Evolutionary conservation across 2,329 filamentous ascomycete species (phyloP).

Genomic region (Aureobasidium leucospermi): DNA sequence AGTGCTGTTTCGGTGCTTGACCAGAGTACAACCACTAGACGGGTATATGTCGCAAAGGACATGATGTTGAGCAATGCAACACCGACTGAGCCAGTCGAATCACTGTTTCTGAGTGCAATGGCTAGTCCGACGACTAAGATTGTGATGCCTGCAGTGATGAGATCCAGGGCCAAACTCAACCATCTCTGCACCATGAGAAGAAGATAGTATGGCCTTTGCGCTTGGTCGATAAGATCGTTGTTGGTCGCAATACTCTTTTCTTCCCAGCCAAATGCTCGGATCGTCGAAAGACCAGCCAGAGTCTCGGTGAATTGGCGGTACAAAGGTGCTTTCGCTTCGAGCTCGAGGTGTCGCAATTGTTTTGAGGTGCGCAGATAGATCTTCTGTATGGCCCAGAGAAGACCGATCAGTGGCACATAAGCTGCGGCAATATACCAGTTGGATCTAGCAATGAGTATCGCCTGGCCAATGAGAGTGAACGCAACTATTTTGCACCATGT

Average conservation of each 20-base stretch:
- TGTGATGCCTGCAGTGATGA: slow-evolving; percentile 31
- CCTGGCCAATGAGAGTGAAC: slow-evolving; percentile 31
- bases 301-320: slow-evolving; percentile 48
- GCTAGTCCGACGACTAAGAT: slow-evolving; percentile 27
- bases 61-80: too few relatives aligned
- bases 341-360: slow-evolving; percentile 46
- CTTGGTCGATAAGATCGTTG: slow-evolving; percentile 30
- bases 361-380: slow-evolving; percentile 43
- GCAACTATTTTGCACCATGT: slow-evolving; percentile 7
- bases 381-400: slow-evolving; percentile 40
- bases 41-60: too few relatives aligned
- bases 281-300: slow-evolving; percentile 40
- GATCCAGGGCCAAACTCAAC: slow-evolving; percentile 34
- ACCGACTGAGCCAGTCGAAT: too few relatives aligned
- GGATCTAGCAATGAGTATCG: slow-evolving; percentile 34
- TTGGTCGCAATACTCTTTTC: slow-evolving; percentile 31
- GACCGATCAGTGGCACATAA: slow-evolving; percentile 31
- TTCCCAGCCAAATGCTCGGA: slow-evolving; percentile 46
- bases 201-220: slow-evolving; percentile 39
- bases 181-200: slow-evolving; percentile 39
- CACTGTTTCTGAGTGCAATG: too few relatives aligned
- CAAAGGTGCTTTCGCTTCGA: slow-evolving; percentile 44
- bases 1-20: too few relatives aligned
- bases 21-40: too few relatives aligned
- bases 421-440: slow-evolving; percentile 22